Percentiles rank a stretch among this genome's conserved stretches.
Evolutionary conservation across 768 basidiomycete genomes (phyloP).

Genomic region (Termitomyces sp.): DNA sequence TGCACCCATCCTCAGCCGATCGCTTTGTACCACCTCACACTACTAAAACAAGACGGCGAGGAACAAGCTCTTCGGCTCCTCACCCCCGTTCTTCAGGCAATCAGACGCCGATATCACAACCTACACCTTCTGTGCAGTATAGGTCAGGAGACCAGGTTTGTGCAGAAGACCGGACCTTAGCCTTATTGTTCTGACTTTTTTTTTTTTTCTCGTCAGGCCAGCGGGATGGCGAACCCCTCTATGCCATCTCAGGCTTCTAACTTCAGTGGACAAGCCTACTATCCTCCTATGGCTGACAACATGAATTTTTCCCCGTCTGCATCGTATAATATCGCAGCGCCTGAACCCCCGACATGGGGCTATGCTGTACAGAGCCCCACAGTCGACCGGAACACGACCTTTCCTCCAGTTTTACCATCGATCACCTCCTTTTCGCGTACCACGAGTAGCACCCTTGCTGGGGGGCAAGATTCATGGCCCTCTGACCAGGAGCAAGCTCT

Average conservation of each 20-base stretch:
- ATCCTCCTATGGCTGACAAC: constrained; percentile 35
- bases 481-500: constrained; percentile 24
- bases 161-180: constrained; percentile 4
- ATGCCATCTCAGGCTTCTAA: constrained; percentile 34
- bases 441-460: constrained; percentile 14
- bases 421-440: constrained; percentile 47
- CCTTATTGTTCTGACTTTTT: constrained; percentile 4
- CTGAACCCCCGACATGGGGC: constrained; percentile 49
- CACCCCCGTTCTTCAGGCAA: constrained; percentile 32
- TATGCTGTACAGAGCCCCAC: constrained; percentile 38
- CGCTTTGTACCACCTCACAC: constrained; percentile 56
- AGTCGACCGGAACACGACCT: constrained; percentile 41
- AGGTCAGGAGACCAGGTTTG: constrained; percentile 40
- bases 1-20: constrained; percentile 79
- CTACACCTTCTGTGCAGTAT: constrained; percentile 44
- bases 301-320: constrained; percentile 35
- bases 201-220: constrained; percentile 13
- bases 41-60: constrained; percentile 37
- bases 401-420: constrained; percentile 46
- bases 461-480: constrained; percentile 23
- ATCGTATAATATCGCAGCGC: constrained; percentile 36
- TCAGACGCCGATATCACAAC: constrained; percentile 41
- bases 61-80: constrained; percentile 31
- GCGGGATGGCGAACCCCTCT: constrained; percentile 26
- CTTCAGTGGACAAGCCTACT: constrained; percentile 40